Percentiles rank a stretch among this genome's conserved stretches.
These are phyloP conservation scores for Candida qinlingensis DNA, from an alignment of 805 yeast species.

Conservation along the genomic window DNA sequence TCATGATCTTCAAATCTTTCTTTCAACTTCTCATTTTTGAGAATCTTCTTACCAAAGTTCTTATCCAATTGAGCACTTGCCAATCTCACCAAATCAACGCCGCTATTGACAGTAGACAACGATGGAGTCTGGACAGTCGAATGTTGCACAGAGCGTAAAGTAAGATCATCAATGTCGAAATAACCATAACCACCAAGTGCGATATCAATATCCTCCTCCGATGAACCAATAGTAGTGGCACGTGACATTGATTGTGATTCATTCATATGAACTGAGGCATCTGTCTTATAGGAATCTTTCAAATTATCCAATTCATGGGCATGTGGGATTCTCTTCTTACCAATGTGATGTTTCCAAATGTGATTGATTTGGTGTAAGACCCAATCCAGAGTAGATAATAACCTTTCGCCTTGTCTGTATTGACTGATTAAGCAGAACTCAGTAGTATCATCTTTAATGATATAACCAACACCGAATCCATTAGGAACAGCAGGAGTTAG, in stretches of 20 bases:
- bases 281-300: slow-evolving; percentile 11
- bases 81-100: slow-evolving; percentile 7
- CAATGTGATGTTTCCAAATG: slow-evolving; percentile 31
- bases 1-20: slow-evolving; percentile 20
- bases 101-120: slow-evolving; percentile 13
- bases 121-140: slow-evolving; percentile 19
- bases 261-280: background rate
- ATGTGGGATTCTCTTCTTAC: slow-evolving; percentile 20
- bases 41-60: slow-evolving; percentile 17
- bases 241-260: slow-evolving; percentile 17
- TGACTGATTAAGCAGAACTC: slow-evolving; percentile 83
- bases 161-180: slow-evolving; percentile 66
- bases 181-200: slow-evolving; percentile 75
- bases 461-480: slow-evolving; percentile 92
- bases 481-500: slow-evolving; percentile 84
- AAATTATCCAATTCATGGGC: slow-evolving; percentile 32
- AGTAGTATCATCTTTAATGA: slow-evolving; percentile 74
- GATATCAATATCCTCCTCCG: slow-evolving; percentile 25
- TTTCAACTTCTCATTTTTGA: slow-evolving; percentile 16
- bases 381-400: slow-evolving; percentile 66
- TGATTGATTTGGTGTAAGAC: slow-evolving; percentile 56
- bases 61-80: slow-evolving; percentile 15
- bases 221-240: slow-evolving; percentile 17
- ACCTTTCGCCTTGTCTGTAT: slow-evolving; percentile 78
- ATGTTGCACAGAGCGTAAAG: slow-evolving; percentile 50